phyloP scores from a whole-genome alignment of 1,284 basidiomycete genomes.

The Pseudozyma hubeiensis region DNA sequence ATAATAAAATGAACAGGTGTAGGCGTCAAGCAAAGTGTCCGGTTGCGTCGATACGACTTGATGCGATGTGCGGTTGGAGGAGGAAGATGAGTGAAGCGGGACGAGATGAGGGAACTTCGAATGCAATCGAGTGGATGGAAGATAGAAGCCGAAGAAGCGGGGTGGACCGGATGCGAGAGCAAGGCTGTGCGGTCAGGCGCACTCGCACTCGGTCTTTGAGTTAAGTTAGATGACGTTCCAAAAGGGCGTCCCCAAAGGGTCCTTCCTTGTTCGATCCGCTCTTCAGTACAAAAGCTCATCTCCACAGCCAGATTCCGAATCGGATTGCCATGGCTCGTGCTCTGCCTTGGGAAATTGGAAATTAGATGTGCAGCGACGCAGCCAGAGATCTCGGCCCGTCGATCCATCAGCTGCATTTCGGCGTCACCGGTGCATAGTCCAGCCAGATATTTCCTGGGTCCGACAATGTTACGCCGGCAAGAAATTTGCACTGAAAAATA shows the following conservation, averaged over 20 bases:
- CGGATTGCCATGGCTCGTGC: conserved; percentile 13
- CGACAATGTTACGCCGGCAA: too few species aligned
- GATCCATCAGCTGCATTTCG: conserved; percentile 6
- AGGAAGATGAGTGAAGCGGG: not conserved
- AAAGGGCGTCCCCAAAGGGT: not conserved
- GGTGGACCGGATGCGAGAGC: too few species aligned
- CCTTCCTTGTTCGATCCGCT: too few species aligned
- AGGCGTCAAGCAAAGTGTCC: not conserved
- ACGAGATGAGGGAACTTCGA: not conserved
- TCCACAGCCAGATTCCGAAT: too few species aligned
- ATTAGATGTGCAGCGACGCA: too few species aligned
- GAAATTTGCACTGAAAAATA: too few species aligned
- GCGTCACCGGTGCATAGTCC: conserved; percentile 9
- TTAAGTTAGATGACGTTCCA: conserved; percentile 2
- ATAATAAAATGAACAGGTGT: not conserved
- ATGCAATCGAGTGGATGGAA: not conserved
- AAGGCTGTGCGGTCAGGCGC: not conserved
- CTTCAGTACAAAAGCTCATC: not conserved
- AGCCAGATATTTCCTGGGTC: too few species aligned
- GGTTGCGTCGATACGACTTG: too few species aligned
- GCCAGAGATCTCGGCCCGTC: conserved; percentile 5
- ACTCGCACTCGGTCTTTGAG: not conserved
- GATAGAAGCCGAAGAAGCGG: not conserved
- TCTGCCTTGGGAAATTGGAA: not conserved
- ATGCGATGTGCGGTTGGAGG: not conserved